Evolutionary conservation across 1,284 basidiomycete genomes (phyloP).

Genomic region (Malassezia psittaci): DNA sequence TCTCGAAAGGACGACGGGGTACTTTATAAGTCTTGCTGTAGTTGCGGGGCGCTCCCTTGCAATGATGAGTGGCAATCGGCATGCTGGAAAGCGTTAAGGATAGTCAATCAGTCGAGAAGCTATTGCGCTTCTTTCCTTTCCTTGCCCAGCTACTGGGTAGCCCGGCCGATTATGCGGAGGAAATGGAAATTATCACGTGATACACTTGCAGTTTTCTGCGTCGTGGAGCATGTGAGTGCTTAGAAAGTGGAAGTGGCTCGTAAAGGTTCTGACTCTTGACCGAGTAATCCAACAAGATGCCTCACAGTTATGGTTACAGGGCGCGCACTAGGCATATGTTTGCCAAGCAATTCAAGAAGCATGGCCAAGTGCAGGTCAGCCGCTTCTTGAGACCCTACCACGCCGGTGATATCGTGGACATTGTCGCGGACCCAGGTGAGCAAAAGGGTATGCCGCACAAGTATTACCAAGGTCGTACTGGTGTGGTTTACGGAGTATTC

Average conservation of each 20-base stretch:
- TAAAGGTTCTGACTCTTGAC: conserved; percentile 12
- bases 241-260: conserved; percentile 9
- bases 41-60: conserved; percentile 42
- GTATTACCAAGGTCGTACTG: conserved; percentile 66
- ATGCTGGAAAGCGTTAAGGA: conserved; percentile 11
- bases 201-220: conserved; percentile 8
- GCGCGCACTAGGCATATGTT: conserved; percentile 99
- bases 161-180: conserved; percentile 3
- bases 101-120: neutral
- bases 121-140: conserved; percentile 6
- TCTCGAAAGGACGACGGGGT: conserved; percentile 93
- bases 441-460: conserved; percentile 99
- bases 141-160: neutral
- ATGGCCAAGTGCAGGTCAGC: conserved; percentile 79
- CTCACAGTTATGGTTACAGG: conserved; percentile 99
- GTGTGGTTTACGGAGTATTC: conserved; percentile 97
- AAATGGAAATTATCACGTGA: conserved; percentile 16
- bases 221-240: too few species aligned
- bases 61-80: conserved; percentile 38
- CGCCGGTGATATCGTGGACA: conserved; percentile 97
- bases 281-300: conserved; percentile 56
- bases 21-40: conserved; percentile 54
- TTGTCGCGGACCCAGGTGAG: conserved; percentile 96
- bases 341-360: conserved; percentile 56
- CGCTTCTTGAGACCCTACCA: conserved; percentile 88